Base-by-base conservation (phyloP, 108 stramenopile species). In the Nitzschia palea region DNA sequence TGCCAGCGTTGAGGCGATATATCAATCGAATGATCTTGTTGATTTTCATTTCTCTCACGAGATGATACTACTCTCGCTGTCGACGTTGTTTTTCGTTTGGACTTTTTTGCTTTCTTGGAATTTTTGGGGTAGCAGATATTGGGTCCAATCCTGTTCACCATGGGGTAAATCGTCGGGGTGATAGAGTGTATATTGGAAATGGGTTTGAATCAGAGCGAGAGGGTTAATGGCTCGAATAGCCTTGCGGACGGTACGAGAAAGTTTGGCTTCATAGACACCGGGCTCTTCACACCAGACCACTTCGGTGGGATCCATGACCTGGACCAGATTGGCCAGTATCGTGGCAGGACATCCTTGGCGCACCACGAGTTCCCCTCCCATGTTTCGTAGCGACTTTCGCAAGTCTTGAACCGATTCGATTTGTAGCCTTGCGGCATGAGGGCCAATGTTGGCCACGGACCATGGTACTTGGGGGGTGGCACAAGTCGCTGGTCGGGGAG, bases 151-250 rank as follows among this genome's bases (percentile, higher is more conserved):
- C 1, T 72, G 25, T 30, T 44, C 36, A 34, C 70, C 60, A 0
- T 23, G 48, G 26, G 88, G 85, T 5, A 89, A 50, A 62, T 84
- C 85, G 32, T 86, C 62, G 4, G 85, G 85, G 73, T 89, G 88
- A 32, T 70, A 80, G 30, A 89, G 69, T 0, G 85, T 81, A 48
- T 66, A 73, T 3, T 74, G 28, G 63, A 62, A 47, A 62, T 77
- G 2, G 68, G 77, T 50, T 31, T 74, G 22, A 74, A 62, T 52
- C 1, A 36, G 8, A 25, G 17, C n/a, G 20, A 18, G 18, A 48
- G 8, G 47, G 22, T 20, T 48, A 12, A 48, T 20, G n/a, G 47
- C 9, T 48, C 47, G 0, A 51, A 72, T 36, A 51, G 40, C 25
- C 53, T 57, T 22, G 44, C 53, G 60, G 18, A 85, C 23, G 23